phyloP scores from a whole-genome alignment of 1,284 basidiomycete genomes.

The Gomphus bonarii region DNA sequence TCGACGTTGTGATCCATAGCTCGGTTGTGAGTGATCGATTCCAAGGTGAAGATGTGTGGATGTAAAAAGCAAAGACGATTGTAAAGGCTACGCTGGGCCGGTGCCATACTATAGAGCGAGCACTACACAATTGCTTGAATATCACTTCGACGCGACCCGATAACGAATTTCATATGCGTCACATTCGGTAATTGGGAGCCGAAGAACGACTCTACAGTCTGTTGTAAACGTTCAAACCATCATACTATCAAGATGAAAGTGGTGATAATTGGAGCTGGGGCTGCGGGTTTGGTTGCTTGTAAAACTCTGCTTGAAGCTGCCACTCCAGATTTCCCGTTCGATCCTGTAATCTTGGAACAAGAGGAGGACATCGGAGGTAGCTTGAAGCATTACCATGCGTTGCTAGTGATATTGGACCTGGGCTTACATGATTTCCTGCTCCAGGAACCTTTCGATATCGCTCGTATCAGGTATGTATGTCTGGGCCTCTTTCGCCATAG shows the following conservation, averaged over 20 bases:
- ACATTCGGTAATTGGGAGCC: no score
- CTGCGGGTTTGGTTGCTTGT: slow-evolving; percentile 48
- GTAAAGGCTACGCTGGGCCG: no score
- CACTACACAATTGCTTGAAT: no score
- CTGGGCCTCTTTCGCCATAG: neutral
- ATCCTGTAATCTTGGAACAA: slow-evolving; percentile 47
- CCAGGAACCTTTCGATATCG: slow-evolving; percentile 43
- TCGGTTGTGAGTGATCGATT: no score
- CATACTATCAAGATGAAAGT: slow-evolving; percentile 15
- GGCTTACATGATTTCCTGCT: neutral
- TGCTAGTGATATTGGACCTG: neutral
- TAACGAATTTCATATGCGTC: no score
- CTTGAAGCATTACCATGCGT: neutral
- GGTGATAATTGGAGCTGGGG: slow-evolving; percentile 43
- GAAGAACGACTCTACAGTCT: neutral
- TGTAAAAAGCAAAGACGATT: no score
- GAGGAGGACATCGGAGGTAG: slow-evolving; percentile 45
- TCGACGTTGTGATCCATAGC: neutral
- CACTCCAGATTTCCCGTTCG: slow-evolving; percentile 30
- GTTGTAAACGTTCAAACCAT: neutral
- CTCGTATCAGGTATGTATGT: slow-evolving; percentile 27
- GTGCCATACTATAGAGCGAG: no score
- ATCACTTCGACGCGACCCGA: no score
- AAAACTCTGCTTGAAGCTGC: slow-evolving; percentile 44
- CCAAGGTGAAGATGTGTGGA: no score